Conservation (phyloP, 2,329 filamentous ascomycete genomes). For the Alternaria arbusti region DNA sequence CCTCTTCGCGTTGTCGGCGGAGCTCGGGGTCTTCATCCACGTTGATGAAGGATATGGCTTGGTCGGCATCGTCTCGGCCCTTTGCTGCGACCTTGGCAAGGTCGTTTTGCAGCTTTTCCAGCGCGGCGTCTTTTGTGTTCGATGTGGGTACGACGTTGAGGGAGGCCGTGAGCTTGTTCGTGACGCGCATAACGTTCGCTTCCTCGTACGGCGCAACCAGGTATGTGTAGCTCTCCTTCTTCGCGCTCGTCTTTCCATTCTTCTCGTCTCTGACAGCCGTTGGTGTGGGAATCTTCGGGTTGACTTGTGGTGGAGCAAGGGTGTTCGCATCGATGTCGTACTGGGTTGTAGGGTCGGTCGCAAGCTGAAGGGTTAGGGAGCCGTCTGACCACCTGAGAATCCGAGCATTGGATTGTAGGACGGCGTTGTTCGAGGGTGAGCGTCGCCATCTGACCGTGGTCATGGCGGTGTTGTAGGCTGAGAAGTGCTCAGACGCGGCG, state of each 20-base stretch:
- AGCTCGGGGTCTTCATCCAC: slow-evolving; percentile 77
- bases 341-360: slow-evolving; percentile 70
- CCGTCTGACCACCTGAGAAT: slow-evolving; percentile 82
- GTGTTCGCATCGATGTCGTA: slow-evolving; percentile 76
- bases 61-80: slow-evolving; percentile 53
- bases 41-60: slow-evolving; percentile 69
- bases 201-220: slow-evolving; percentile 73
- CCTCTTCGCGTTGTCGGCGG: slow-evolving; percentile 74
- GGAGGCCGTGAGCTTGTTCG: slow-evolving; percentile 77
- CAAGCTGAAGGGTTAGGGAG: slow-evolving; percentile 76
- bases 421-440: slow-evolving; percentile 67
- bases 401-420: slow-evolving; percentile 76
- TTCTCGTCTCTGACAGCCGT: slow-evolving; percentile 39
- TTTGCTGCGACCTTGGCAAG: slow-evolving; percentile 68
- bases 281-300: slow-evolving; percentile 58
- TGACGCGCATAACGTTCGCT: slow-evolving; percentile 72
- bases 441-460: slow-evolving; percentile 73
- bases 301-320: slow-evolving; percentile 66
- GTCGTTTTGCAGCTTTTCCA: slow-evolving; percentile 70
- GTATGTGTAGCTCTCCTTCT: slow-evolving; percentile 77
- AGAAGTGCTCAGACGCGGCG: slow-evolving; percentile 57
- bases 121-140: slow-evolving; percentile 72
- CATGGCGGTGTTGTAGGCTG: slow-evolving; percentile 68
- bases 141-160: slow-evolving; percentile 72
- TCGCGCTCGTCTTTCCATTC: slow-evolving; percentile 35